phyloP scores from a whole-genome alignment of 2,329 filamentous ascomycete genomes.

The Alternaria longipes region DNA sequence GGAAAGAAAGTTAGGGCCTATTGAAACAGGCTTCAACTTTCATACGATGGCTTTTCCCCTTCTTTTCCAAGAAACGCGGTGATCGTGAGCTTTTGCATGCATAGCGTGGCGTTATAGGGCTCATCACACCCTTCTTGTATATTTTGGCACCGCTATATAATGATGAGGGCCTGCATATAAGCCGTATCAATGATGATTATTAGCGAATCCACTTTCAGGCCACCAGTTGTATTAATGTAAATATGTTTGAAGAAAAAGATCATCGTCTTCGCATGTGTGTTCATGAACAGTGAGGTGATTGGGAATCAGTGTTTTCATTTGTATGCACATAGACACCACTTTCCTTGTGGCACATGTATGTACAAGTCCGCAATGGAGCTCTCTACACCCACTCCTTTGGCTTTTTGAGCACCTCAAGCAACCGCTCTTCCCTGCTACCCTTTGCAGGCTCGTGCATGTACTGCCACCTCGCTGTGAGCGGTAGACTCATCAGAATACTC shows the following conservation, averaged over 20 bases:
- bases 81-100: conserved; percentile 13
- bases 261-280: neutral
- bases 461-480: conserved; percentile 89
- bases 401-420: conserved; percentile 75
- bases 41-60: neutral
- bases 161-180: neutral
- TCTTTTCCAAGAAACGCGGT: neutral
- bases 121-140: neutral
- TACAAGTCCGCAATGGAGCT: neutral
- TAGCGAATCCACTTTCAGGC: neutral
- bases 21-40: neutral
- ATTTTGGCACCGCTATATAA: neutral
- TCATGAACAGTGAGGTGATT: neutral
- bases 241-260: neutral
- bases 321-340: neutral
- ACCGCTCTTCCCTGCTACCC: conserved; percentile 77
- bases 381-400: conserved; percentile 66
- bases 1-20: conserved; percentile 46
- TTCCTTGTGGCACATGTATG: neutral
- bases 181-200: neutral
- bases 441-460: conserved; percentile 92
- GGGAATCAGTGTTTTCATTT: neutral
- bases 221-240: neutral
- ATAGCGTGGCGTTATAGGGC: conserved; percentile 24
- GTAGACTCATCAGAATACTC: conserved; percentile 97